Evolutionary conservation across 495 filamentous ascomycete species (phyloP), one percentile per base, ranked within the genome.

Genomic region (Neurospora sp.): DNA sequence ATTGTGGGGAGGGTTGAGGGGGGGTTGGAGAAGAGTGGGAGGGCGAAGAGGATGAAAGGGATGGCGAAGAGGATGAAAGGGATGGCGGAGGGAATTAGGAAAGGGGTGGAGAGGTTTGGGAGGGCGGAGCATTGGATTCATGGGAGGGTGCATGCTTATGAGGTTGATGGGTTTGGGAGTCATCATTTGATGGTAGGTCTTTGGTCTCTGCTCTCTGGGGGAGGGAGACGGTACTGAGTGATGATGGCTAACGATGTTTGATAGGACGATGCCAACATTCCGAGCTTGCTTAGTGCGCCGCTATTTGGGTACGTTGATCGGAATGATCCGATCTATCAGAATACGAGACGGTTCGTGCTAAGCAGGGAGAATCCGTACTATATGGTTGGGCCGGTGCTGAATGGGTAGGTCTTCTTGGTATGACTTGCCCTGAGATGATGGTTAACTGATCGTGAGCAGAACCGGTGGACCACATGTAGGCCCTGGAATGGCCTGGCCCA

Each of bases 401-500:
- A 83, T 73, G 85, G 84, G 76, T 85, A 86, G 71, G 89, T 78
- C 40, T 71, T 34, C 24, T n/a, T 31, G 2, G n/a, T n/a, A 39
- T 17, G 17, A 31, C 24, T 17, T 59, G 48, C 0, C 21, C 21
- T 15, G 48, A 59, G 21, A 31, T 6, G 24, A 48, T 62, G 5
- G 13, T n/a, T 45, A 45, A 69, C 71, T 71, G 37, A 85, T 81
- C 37, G 91, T 89, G 4, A 78, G 81, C 86, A 74, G 93, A 88
- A 69, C 93, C 89, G 79, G 94, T 28, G 88, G 87, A 31, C 85
- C 88, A 34, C 87, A 89, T 76, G 76, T 83, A 40, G 88, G 87
- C 7, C 86, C 84, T 17, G 81, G 79, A 69, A 78, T 80, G 59
- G 88, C 84, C 37, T 89, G 88, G 89, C 88, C 87, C 10, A 87